Conservation (phyloP, 2,329 filamentous ascomycete species). For the Aspergillus fumigatiaffinis region DNA sequence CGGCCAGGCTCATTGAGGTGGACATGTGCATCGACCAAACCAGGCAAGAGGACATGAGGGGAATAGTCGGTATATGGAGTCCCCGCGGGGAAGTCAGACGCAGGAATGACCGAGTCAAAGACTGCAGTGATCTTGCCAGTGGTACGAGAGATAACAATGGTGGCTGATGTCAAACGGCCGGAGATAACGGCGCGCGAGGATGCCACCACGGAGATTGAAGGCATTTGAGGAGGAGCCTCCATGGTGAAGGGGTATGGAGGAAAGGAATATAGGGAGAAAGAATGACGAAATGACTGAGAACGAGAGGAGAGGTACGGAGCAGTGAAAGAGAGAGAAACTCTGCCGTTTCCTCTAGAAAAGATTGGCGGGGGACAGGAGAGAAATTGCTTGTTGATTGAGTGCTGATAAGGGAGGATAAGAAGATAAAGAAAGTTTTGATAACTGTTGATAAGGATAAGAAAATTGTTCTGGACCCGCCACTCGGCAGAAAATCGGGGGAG, state of each 20-base stretch:
- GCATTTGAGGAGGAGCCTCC: slow-evolving; percentile 21
- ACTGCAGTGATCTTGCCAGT: slow-evolving; percentile 84
- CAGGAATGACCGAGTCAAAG: slow-evolving; percentile 68
- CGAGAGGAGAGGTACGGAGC: slow-evolving; percentile 4
- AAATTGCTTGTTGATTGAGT: slow-evolving; percentile 2
- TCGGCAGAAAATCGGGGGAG: background rate
- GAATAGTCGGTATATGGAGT: slow-evolving; percentile 79
- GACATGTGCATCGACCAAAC: slow-evolving; percentile 93
- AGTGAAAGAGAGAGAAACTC: slow-evolving; percentile 5
- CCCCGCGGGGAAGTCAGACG: slow-evolving; percentile 67
- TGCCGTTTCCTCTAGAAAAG: background rate
- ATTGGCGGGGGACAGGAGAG: slow-evolving; percentile 5
- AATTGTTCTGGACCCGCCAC: background rate
- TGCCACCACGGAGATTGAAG: slow-evolving; percentile 68
- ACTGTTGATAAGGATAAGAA: background rate
- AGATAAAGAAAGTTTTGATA: background rate
- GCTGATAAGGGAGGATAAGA: background rate
- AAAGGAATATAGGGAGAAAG: slow-evolving; percentile 3
- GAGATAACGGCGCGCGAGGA: slow-evolving; percentile 81
- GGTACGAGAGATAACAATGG: slow-evolving; percentile 69
- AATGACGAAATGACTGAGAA: slow-evolving; percentile 5
- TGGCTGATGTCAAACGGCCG: slow-evolving; percentile 73
- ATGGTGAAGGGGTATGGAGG: slow-evolving; percentile 10
- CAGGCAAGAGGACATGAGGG: slow-evolving; percentile 79
- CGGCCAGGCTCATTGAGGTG: slow-evolving; percentile 95